Percentiles rank a stretch among this genome's conserved stretches.
Conservation (phyloP, 116 monocot species). For the Phalaenopsis hybrid region DNA sequence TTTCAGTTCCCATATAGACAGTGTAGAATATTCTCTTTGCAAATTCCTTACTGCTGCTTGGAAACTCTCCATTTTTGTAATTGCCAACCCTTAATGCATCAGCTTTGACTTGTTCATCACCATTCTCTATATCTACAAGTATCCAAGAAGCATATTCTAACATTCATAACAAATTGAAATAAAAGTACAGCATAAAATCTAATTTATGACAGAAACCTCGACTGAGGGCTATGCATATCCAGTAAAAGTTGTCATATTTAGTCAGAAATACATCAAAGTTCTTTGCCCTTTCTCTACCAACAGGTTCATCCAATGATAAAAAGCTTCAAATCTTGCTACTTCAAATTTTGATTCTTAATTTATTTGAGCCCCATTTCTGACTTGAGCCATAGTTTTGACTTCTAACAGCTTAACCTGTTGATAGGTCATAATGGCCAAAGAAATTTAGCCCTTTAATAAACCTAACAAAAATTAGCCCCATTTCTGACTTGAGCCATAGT, state of each 20-base stretch:
- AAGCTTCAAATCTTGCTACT: not conserved
- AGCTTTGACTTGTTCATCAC: constrained; percentile 92
- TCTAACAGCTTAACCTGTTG: not conserved
- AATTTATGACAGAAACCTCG: not conserved
- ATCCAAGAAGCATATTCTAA: constrained; percentile 7
- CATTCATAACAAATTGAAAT: not conserved
- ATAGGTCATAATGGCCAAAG: not conserved
- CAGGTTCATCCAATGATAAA: not conserved
- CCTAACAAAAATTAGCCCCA: not conserved
- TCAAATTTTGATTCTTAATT: not conserved
- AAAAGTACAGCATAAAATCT: not conserved
- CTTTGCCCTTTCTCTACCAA: not conserved
- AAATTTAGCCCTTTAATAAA: not conserved
- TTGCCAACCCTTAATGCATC: constrained; percentile 94
- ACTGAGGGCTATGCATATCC: not conserved
- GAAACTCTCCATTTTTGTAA: constrained; percentile 90
- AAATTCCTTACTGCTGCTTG: constrained; percentile 82
- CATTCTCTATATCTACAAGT: constrained; percentile 73
- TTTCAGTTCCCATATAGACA: constrained; percentile 98
- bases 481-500: too few relatives aligned
- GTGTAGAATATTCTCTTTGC: constrained; percentile 90
- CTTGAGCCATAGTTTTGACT: not conserved
- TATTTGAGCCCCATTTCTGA: not conserved
- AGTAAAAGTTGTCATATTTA: not conserved
- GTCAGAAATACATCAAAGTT: not conserved